These are phyloP conservation scores for Otatea glauca DNA, from an alignment of 176 grass and related monocot species.

Conservation along the genomic window DNA sequence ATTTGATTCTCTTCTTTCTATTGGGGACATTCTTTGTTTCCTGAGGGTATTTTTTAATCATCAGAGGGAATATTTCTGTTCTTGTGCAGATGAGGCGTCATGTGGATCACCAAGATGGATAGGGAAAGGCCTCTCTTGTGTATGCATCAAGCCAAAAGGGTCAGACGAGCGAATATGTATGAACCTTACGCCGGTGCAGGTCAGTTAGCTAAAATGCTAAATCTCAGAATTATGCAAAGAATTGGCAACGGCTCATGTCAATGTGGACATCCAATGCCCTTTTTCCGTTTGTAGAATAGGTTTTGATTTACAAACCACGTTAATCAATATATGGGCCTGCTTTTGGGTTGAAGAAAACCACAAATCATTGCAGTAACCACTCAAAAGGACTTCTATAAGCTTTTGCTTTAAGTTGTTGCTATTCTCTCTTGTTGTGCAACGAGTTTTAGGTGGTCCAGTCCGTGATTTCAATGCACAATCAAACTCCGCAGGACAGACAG, in stretches of 20 bases:
- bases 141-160: conserved; percentile 91
- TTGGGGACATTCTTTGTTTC: not conserved
- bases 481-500: conserved; percentile 1
- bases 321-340: not conserved
- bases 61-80: not conserved
- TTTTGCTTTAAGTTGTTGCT: conserved; percentile 20
- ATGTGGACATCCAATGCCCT: not conserved
- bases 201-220: not conserved
- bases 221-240: not conserved
- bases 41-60: conserved; percentile 7
- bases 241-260: not conserved
- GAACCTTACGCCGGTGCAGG: conserved; percentile 88
- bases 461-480: conserved; percentile 5
- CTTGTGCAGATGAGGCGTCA: conserved; percentile 74
- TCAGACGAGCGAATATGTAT: conserved; percentile 86
- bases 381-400: conserved; percentile 21
- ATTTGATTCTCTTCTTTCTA: not conserved
- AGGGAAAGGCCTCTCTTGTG: conserved; percentile 87
- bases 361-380: not conserved
- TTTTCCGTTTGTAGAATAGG: not conserved
- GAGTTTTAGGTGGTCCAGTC: not conserved
- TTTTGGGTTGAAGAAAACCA: conserved; percentile 15
- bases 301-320: not conserved
- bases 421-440: not conserved
- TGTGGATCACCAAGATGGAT: conserved; percentile 99